Percentiles rank a stretch among this genome's conserved stretches.
These are phyloP conservation scores for Castanopsis chinensis DNA, from an alignment of 306 rosid species.

Conservation along the genomic window DNA sequence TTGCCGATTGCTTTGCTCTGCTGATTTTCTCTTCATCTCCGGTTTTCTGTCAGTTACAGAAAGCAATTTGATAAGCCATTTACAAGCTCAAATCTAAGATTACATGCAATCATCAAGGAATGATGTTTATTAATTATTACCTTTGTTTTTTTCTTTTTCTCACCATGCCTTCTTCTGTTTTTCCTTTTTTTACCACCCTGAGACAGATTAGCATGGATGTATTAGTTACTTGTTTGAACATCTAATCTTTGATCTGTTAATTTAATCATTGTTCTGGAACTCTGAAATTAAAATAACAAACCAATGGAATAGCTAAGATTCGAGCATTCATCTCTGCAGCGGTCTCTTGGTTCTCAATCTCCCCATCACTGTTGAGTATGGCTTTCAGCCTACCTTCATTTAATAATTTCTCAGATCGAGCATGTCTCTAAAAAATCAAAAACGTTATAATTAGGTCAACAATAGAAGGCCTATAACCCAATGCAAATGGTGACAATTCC, in stretches of 20 bases:
- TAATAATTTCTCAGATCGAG: constrained; percentile 75
- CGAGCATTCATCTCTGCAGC: constrained; percentile 41
- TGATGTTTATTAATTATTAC: constrained; percentile 42
- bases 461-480: constrained; percentile 2
- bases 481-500: not conserved
- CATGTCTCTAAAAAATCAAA: constrained; percentile 59
- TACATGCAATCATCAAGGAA: not conserved
- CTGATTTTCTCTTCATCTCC: constrained; percentile 15
- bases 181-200: constrained; percentile 44
- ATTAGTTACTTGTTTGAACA: constrained; percentile 1
- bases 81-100: not conserved
- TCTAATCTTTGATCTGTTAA: constrained; percentile 4
- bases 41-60: constrained; percentile 44
- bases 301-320: constrained; percentile 44
- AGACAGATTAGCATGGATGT: constrained; percentile 1
- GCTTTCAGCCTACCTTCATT: constrained; percentile 73
- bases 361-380: constrained; percentile 76
- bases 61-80: constrained; percentile 10
- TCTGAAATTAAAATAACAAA: constrained; percentile 27
- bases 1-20: constrained; percentile 22
- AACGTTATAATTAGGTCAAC: constrained; percentile 12
- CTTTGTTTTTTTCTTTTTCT: constrained; percentile 41
- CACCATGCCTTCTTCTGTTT: constrained; percentile 27
- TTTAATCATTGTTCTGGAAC: not conserved
- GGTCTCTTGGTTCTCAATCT: constrained; percentile 56